phyloP scores from a whole-genome alignment of 768 basidiomycete species.

The Trametes sanguinea region DNA sequence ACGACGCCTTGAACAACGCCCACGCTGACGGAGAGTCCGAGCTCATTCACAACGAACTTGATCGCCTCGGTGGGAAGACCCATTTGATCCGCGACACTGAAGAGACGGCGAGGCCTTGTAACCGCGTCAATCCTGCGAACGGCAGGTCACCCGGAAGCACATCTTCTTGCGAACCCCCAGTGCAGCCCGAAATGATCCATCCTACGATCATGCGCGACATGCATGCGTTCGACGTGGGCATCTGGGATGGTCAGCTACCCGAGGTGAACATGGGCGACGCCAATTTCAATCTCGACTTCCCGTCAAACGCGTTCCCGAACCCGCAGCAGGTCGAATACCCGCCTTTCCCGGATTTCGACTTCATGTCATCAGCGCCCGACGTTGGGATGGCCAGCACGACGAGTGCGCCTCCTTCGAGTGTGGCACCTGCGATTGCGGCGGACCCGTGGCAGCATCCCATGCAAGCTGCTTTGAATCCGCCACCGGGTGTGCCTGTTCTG shows the following conservation, averaged over 20 bases:
- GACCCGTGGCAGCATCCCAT: constrained; percentile 13
- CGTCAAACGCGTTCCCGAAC: constrained; percentile 26
- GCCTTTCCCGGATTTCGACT: constrained; percentile 20
- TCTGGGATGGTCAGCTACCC: constrained; percentile 14
- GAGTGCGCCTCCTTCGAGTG: not conserved
- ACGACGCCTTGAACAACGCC: constrained; percentile 31
- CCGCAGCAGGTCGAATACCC: constrained; percentile 10
- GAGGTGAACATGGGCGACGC: not conserved
- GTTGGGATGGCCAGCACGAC: not conserved
- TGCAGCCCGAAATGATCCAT: constrained; percentile 39
- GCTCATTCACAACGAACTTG: constrained; percentile 31
- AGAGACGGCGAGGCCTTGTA: not conserved
- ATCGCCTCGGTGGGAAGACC: constrained; percentile 38
- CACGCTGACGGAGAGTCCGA: constrained; percentile 12
- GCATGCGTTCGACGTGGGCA: constrained; percentile 42
- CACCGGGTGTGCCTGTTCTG: constrained; percentile 39
- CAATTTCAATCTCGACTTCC: constrained; percentile 34
- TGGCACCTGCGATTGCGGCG: not conserved
- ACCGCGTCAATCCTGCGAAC: not conserved
- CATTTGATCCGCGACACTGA: constrained; percentile 24
- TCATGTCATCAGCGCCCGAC: not conserved
- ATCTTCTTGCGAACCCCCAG: constrained; percentile 9
- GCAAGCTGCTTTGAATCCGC: constrained; percentile 7
- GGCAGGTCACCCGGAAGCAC: not conserved
- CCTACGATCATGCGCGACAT: constrained; percentile 58